A percentile compares a stretch with the other conserved stretches of the same genome.
Conservation (phyloP, 768 basidiomycete species). For the Leccinum disarticulatum region DNA sequence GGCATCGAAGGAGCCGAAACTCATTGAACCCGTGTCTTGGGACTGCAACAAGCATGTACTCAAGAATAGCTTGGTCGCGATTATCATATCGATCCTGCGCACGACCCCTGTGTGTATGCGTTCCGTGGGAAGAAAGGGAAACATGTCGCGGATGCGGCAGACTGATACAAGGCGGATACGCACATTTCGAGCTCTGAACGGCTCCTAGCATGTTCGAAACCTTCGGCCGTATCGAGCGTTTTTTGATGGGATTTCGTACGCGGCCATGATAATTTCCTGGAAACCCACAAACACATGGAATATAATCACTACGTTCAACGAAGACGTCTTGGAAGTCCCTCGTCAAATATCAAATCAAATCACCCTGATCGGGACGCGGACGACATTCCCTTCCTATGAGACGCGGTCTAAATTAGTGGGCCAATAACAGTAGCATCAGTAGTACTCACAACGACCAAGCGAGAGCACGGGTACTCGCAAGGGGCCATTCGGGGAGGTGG, state of each 20-base stretch:
- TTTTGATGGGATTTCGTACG: slow-evolving; percentile 52
- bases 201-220: slow-evolving; percentile 39
- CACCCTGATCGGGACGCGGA: slow-evolving; percentile 53
- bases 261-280: slow-evolving; percentile 53
- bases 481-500: too few species aligned
- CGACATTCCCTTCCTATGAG: slow-evolving; percentile 41
- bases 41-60: slow-evolving; percentile 50
- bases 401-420: neutral
- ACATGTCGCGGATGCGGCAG: too few species aligned
- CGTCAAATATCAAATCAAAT: neutral
- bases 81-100: slow-evolving; percentile 49
- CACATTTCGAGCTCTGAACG: slow-evolving; percentile 55
- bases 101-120: slow-evolving; percentile 38
- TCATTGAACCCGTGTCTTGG: slow-evolving; percentile 39
- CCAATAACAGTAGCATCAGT: neutral
- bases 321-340: neutral
- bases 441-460: slow-evolving; percentile 47
- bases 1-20: slow-evolving; percentile 1
- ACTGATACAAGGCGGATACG: neutral
- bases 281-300: neutral
- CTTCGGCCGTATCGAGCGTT: slow-evolving; percentile 47
- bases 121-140: neutral
- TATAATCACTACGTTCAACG: neutral
- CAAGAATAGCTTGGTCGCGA: slow-evolving; percentile 60
- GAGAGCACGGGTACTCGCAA: slow-evolving; percentile 52